Percentiles rank a stretch among this genome's conserved stretches.
phyloP scores from a whole-genome alignment of 2,329 filamentous ascomycete genomes.

The Xylaria sp. region DNA sequence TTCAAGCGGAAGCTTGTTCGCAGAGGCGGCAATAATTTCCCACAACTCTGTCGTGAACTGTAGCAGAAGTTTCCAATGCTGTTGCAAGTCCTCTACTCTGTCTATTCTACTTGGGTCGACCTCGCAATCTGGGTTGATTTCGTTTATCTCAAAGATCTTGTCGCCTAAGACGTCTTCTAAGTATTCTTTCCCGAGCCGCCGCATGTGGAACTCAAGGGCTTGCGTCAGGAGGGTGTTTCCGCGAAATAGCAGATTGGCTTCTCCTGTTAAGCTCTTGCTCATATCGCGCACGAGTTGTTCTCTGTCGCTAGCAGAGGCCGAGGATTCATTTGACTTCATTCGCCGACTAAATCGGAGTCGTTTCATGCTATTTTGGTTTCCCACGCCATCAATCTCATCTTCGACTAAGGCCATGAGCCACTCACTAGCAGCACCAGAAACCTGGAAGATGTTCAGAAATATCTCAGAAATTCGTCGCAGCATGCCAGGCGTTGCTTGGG shows the following conservation, averaged over 20 bases:
- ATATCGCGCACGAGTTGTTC: conserved; percentile 80
- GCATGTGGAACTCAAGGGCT: conserved; percentile 95
- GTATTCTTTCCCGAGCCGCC: conserved; percentile 90
- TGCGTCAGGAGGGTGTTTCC: conserved; percentile 96
- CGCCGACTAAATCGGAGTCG: conserved; percentile 77
- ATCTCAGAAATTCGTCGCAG: conserved; percentile 85
- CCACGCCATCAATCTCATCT: conserved; percentile 94
- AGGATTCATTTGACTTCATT: conserved; percentile 76
- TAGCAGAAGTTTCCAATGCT: conserved; percentile 84
- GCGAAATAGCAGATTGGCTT: conserved; percentile 94
- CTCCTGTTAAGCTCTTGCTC: conserved; percentile 81
- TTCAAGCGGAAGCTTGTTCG: conserved; percentile 80
- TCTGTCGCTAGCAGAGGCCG: conserved; percentile 71
- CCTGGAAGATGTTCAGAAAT: conserved; percentile 94
- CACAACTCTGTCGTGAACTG: conserved; percentile 84
- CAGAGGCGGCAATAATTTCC: conserved; percentile 83
- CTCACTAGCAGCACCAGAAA: conserved; percentile 82
- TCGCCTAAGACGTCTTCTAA: conserved; percentile 87
- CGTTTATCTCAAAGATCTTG: conserved; percentile 88
- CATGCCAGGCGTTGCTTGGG: conserved; percentile 79
- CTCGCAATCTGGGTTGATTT: conserved; percentile 90
- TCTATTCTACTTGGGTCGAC: conserved; percentile 87
- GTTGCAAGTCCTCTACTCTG: conserved; percentile 75
- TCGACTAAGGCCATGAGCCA: conserved; percentile 96
- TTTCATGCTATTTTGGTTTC: conserved; percentile 82